These are phyloP conservation scores for Bremia lactucae DNA, from an alignment of 352 stramenopile species.

Conservation along the genomic window DNA sequence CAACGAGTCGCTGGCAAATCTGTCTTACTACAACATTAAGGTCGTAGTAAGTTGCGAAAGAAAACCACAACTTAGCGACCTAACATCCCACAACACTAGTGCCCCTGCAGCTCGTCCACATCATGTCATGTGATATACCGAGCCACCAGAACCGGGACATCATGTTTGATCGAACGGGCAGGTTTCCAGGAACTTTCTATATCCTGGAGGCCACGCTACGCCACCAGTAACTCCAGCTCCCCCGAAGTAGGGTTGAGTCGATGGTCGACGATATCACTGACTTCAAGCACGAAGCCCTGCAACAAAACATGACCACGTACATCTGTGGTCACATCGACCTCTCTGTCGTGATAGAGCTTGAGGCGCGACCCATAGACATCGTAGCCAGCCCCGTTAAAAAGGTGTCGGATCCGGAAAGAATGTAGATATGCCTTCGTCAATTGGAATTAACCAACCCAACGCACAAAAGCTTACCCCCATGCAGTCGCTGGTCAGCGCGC, in stretches of 20 bases:
- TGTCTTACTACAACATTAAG: no score
- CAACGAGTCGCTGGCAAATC: neutral
- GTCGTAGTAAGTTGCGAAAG: no score
- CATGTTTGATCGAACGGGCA: neutral
- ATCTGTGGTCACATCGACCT: neutral
- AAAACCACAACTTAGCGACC: neutral
- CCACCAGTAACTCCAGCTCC: neutral
- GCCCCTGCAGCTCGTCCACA: no score
- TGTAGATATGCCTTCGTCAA: neutral
- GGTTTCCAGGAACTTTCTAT: neutral
- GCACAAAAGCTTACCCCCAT: neutral
- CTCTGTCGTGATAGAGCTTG: neutral
- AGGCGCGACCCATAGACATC: neutral
- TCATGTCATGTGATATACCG: no score
- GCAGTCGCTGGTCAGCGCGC: neutral
- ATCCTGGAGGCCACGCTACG: neutral
- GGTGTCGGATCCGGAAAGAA: no score
- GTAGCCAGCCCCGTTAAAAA: constrained; percentile 2
- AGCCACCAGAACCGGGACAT: no score
- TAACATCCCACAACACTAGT: no score
- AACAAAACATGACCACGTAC: neutral
- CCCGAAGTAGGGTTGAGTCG: neutral
- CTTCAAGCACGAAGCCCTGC: neutral
- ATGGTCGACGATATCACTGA: neutral
- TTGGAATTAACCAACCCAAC: neutral